These are phyloP conservation scores for Mucuna pruriens DNA, from an alignment of 306 rosid species.

Conservation along the genomic window DNA sequence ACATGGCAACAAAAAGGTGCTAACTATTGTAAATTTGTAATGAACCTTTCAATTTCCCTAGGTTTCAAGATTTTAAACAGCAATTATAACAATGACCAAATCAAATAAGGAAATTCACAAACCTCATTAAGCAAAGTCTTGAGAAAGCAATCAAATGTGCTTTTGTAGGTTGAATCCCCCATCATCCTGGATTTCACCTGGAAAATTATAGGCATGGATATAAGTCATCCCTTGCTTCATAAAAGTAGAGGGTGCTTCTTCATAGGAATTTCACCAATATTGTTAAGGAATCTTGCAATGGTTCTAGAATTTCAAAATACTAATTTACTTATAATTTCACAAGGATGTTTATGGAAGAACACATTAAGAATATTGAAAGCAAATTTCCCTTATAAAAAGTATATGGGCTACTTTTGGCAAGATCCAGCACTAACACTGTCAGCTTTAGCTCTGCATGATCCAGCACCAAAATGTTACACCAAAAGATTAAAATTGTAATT, in stretches of 20 bases:
- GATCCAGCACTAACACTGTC: constrained; percentile 1
- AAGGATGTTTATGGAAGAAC: constrained; percentile 18
- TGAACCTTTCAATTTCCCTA: not conserved
- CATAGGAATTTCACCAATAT: constrained; percentile 39
- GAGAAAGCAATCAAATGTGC: constrained; percentile 83
- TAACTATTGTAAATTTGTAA: not conserved
- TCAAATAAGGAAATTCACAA: constrained; percentile 39
- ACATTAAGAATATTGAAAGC: constrained; percentile 12
- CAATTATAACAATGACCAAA: constrained; percentile 27
- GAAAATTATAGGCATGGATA: constrained; percentile 42
- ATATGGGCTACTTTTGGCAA: not conserved
- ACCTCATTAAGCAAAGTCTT: constrained; percentile 91
- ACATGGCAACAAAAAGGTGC: not conserved
- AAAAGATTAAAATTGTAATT: not conserved
- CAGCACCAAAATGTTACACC: constrained; percentile 2
- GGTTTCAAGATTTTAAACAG: constrained; percentile 26
- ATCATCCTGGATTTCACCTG: constrained; percentile 99
- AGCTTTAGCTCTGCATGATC: not conserved
- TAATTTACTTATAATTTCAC: not conserved
- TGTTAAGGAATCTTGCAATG: constrained; percentile 28
- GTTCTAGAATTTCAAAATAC: constrained; percentile 16
- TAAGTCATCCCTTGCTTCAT: constrained; percentile 39
- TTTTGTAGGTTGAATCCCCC: constrained; percentile 96
- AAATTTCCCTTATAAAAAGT: not conserved
- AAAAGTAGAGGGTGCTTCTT: constrained; percentile 42